phyloP scores from a whole-genome alignment of 805 yeast genomes.

The Yarrowia yakushimensis region DNA sequence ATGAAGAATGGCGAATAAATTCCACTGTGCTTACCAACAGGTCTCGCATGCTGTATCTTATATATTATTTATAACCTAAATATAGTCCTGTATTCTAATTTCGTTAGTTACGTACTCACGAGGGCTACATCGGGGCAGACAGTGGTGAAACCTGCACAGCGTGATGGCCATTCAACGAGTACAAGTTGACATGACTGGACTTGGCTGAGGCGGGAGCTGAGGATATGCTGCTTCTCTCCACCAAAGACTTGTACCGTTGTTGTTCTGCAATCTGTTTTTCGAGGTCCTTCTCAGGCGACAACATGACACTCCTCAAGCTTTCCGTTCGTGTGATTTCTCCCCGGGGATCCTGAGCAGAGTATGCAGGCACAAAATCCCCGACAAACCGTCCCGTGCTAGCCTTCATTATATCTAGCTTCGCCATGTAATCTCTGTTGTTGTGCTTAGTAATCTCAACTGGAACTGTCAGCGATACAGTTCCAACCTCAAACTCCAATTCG shows the following conservation, averaged over 20 bases:
- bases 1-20: constrained; percentile 18
- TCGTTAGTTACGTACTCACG: no score
- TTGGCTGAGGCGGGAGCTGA: background rate
- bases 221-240: constrained; percentile 5
- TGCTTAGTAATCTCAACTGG: constrained; percentile 13
- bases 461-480: background rate
- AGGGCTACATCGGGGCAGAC: background rate
- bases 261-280: constrained; percentile 8
- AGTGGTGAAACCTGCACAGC: background rate
- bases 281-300: constrained; percentile 6
- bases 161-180: background rate
- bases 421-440: constrained; percentile 18
- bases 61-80: constrained; percentile 4
- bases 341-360: constrained; percentile 5
- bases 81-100: background rate
- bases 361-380: constrained; percentile 13
- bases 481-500: constrained; percentile 2
- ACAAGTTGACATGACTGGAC: constrained; percentile 2
- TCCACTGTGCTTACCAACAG: background rate
- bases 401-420: constrained; percentile 5
- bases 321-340: constrained; percentile 6
- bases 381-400: constrained; percentile 5
- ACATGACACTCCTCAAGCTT: constrained; percentile 3
- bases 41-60: background rate
- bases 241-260: background rate